Evolutionary conservation across 495 filamentous ascomycete species (phyloP).

Genomic region (Penicillium silybi): DNA sequence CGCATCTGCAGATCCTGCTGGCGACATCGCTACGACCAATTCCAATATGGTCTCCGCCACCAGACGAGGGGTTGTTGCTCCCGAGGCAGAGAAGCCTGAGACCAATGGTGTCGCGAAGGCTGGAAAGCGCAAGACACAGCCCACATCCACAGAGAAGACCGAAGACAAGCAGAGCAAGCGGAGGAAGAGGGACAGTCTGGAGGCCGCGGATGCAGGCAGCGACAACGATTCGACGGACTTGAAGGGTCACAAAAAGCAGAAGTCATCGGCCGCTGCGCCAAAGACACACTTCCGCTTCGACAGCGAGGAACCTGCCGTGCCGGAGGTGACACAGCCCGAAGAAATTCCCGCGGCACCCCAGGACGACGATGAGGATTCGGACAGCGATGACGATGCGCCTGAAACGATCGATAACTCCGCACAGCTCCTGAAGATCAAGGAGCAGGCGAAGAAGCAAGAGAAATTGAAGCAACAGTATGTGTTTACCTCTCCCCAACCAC

Average conservation of each 20-base stretch:
- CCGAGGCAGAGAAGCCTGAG: constrained; percentile 12
- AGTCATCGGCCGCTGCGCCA: constrained; percentile 14
- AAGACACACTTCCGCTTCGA: constrained; percentile 41
- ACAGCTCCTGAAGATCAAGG: constrained; percentile 36
- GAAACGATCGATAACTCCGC: constrained; percentile 48
- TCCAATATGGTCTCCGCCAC: constrained; percentile 40
- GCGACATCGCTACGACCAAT: constrained; percentile 14
- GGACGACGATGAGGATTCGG: constrained; percentile 30
- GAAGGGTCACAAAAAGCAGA: constrained; percentile 13
- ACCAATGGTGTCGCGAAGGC: constrained; percentile 16
- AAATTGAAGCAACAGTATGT: constrained; percentile 35
- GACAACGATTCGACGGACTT: constrained; percentile 7
- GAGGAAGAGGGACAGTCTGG: constrained; percentile 31
- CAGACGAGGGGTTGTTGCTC: constrained; percentile 24
- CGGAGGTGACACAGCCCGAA: constrained; percentile 21
- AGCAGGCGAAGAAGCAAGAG: constrained; percentile 41
- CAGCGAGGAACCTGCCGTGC: constrained; percentile 41
- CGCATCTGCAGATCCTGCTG: constrained; percentile 12
- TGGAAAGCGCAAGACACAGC: constrained; percentile 36
- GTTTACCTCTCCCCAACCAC: not conserved
- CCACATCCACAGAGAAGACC: constrained; percentile 13
- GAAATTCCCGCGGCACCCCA: constrained; percentile 18
- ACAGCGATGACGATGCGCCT: constrained; percentile 47
- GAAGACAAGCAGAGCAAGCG: constrained; percentile 36
- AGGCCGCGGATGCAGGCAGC: constrained; percentile 16